Evolutionary conservation across 2,329 filamentous ascomycete species (phyloP).

Genomic region (Fusarium sp.): DNA sequence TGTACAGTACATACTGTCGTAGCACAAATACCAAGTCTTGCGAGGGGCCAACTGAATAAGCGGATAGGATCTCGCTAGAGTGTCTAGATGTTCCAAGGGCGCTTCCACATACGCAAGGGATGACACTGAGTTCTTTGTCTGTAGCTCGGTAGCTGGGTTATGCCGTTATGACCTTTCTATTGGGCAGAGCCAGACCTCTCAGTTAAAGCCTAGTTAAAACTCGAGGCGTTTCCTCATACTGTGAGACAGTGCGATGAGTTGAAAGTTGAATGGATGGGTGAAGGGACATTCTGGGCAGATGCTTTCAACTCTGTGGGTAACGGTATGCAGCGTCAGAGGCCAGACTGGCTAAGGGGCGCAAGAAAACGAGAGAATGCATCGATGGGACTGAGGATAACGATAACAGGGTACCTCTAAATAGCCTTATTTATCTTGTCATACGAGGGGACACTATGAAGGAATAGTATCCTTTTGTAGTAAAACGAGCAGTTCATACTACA

Average conservation of each 20-base stretch:
- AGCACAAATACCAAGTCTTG: constrained; percentile 21
- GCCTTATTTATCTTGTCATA: neutral
- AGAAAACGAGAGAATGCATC: neutral
- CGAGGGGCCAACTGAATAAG: constrained; percentile 5
- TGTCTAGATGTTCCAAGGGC: constrained; percentile 14
- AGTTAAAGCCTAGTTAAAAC: constrained; percentile 11
- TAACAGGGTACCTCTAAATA: neutral
- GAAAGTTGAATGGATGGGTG: neutral
- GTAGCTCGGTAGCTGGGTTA: constrained; percentile 9
- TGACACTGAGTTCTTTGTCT: constrained; percentile 23
- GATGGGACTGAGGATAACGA: neutral
- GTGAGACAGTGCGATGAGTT: constrained; percentile 29
- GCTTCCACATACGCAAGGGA: constrained; percentile 30
- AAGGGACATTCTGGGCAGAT: neutral
- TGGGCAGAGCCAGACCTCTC: constrained; percentile 27
- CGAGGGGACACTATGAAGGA: neutral
- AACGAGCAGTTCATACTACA: neutral
- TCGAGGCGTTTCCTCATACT: constrained; percentile 32
- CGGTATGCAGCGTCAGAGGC: constrained; percentile 21
- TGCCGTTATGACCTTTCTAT: constrained; percentile 14
- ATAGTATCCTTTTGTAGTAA: too few relatives aligned
- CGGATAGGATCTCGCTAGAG: constrained; percentile 11
- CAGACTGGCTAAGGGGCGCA: constrained; percentile 13
- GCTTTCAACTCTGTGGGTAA: constrained; percentile 23
- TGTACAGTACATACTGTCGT: constrained; percentile 20